Evolutionary conservation across 2,329 filamentous ascomycete species (phyloP).

Genomic region (Botryotinia globosa): DNA sequence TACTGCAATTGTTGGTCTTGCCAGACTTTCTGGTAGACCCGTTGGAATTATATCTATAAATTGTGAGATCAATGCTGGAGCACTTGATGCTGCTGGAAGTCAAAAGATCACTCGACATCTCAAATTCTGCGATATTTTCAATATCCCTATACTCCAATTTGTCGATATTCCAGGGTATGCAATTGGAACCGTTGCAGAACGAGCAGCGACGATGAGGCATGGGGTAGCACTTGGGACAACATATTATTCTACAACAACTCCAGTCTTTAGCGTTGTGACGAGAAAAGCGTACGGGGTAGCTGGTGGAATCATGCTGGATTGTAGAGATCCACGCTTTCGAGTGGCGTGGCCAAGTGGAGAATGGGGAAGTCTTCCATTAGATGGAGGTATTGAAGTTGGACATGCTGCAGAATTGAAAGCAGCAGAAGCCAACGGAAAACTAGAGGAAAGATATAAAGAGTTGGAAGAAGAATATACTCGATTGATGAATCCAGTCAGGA

Average conservation of each 20-base stretch:
- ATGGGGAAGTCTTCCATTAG: constrained; percentile 60
- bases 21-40: constrained; percentile 53
- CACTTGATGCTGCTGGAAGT: constrained; percentile 57
- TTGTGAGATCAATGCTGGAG: constrained; percentile 59
- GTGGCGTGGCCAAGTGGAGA: constrained; percentile 63
- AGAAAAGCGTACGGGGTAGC: constrained; percentile 62
- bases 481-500: constrained; percentile 63
- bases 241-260: constrained; percentile 61
- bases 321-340: constrained; percentile 57
- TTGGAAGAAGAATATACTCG: constrained; percentile 58
- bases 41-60: constrained; percentile 60
- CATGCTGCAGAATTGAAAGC: constrained; percentile 59
- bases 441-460: constrained; percentile 52
- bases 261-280: constrained; percentile 62
- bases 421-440: constrained; percentile 48
- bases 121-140: constrained; percentile 64
- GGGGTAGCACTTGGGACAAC: constrained; percentile 59
- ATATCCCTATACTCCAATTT: constrained; percentile 61
- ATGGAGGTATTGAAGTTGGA: constrained; percentile 63
- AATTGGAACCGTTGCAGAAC: constrained; percentile 61
- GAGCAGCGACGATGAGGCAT: constrained; percentile 62
- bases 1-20: constrained; percentile 59
- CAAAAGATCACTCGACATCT: constrained; percentile 60
- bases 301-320: constrained; percentile 62
- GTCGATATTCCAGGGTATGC: constrained; percentile 62